Base-by-base conservation (phyloP, 2,329 filamentous ascomycete species). In the Sporothrix schenckii region DNA sequence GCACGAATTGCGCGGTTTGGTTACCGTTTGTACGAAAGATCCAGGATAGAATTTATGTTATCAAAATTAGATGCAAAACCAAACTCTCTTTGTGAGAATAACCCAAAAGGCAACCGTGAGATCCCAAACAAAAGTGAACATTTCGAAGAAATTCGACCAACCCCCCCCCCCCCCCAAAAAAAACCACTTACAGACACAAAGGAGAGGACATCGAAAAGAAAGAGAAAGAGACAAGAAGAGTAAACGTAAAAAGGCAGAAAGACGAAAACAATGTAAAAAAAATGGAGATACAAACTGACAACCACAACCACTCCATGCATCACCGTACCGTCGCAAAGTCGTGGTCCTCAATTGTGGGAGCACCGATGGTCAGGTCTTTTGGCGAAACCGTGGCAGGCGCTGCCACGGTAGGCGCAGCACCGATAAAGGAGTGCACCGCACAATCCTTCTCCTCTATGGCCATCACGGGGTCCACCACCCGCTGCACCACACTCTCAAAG, bases 401-500 rank as follows among this genome's bases (percentile, higher is more conserved):
- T 16, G 30, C 54, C 54, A 47, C 47, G 49, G 47, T 47, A 21
- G 63, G n/a, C 2, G 30, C 50, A 21, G 63, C 44, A 1, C 58
- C 58, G 7, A 63, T 47, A 14, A 63, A 63, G 0, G 39, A 63
- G 21, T 13, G 58, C 13, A 49, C 49, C 52, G 44, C 65, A 7
- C 19, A n/a, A 6, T 44, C 50, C 27, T 30, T 53, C n/a, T 49
- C 70, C 54, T 69, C 69, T 9, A 69, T 69, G 27, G n/a, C 34
- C 69, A 71, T 21, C 44, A 69, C 70, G 0, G 75, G 73, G 49
- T 77, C 79, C 50, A 85, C 69, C 3, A 86, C 81, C 53, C 80
- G 77, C 30, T 70, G 74, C 7, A 83, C 76, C n/a, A 83, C 79
- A 50, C 77, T 82, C 75, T 86, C 84, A 73, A 85, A 86, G 0